Evolutionary conservation across 352 stramenopile genomes (phyloP).

Genomic region (Phytopythium helicoides): DNA sequence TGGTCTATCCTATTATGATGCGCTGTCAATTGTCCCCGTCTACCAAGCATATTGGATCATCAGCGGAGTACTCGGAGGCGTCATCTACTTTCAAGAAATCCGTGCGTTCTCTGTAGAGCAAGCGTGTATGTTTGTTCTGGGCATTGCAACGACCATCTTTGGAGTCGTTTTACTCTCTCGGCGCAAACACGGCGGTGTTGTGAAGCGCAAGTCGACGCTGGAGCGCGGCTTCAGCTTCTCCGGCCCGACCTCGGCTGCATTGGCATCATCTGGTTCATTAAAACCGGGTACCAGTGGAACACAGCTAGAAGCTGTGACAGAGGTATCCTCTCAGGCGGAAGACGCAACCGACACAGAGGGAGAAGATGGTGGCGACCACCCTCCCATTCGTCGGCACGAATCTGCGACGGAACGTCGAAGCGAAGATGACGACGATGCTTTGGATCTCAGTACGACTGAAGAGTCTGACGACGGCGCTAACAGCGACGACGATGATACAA

Average conservation of each 20-base stretch:
- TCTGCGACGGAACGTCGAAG: slow-evolving; percentile 9
- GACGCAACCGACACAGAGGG: slow-evolving; percentile 8
- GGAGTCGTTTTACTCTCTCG: slow-evolving; percentile 82
- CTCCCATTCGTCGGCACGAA: slow-evolving; percentile 1
- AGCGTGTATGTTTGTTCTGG: slow-evolving; percentile 80
- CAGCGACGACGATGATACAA: slow-evolving; percentile 33
- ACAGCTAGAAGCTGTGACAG: slow-evolving; percentile 3
- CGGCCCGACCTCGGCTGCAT: slow-evolving; percentile 11
- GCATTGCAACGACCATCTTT: slow-evolving; percentile 77
- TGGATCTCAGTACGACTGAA: slow-evolving; percentile 19
- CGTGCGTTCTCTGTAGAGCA: slow-evolving; percentile 71
- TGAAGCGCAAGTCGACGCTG: slow-evolving; percentile 48
- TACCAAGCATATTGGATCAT: slow-evolving; percentile 91
- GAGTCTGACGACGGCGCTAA: slow-evolving; percentile 27
- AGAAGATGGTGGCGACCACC: slow-evolving; percentile 3
- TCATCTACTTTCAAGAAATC: slow-evolving; percentile 92
- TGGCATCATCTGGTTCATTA: not conserved
- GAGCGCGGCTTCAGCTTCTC: slow-evolving; percentile 74
- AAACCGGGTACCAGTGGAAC: slow-evolving; percentile 1
- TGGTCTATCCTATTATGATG: slow-evolving; percentile 74
- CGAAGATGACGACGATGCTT: slow-evolving; percentile 7
- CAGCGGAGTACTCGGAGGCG: slow-evolving; percentile 81
- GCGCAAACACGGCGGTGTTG: slow-evolving; percentile 40
- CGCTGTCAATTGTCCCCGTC: slow-evolving; percentile 79
- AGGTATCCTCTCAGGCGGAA: slow-evolving; percentile 7